These are phyloP conservation scores for Stachybotrys echinatus DNA, from an alignment of 2,329 filamentous ascomycete genomes.

Conservation along the genomic window DNA sequence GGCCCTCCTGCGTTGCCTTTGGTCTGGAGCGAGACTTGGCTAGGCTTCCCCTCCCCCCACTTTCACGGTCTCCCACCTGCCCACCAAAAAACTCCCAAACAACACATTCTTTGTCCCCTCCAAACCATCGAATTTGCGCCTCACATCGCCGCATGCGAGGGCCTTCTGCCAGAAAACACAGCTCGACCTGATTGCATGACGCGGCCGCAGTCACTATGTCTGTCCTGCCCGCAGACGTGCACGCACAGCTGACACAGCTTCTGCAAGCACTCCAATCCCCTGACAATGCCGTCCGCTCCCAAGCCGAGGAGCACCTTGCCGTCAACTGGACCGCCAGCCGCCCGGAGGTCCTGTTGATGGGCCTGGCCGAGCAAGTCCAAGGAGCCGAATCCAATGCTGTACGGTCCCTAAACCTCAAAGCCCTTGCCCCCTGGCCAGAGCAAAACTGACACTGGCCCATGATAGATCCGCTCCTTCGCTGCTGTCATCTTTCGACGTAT, in stretches of 20 bases:
- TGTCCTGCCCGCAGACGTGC: slow-evolving; percentile 76
- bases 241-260: slow-evolving; percentile 78
- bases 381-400: slow-evolving; percentile 69
- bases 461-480: slow-evolving; percentile 80
- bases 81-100: background rate
- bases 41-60: background rate
- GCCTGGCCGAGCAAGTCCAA: slow-evolving; percentile 85
- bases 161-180: slow-evolving; percentile 1
- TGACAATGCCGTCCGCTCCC: slow-evolving; percentile 79
- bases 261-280: slow-evolving; percentile 82
- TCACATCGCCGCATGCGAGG: background rate
- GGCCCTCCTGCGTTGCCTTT: no score
- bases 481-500: slow-evolving; percentile 94
- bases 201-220: slow-evolving; percentile 57
- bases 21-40: no score
- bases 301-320: slow-evolving; percentile 86
- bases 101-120: background rate
- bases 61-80: background rate
- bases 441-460: no score
- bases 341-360: slow-evolving; percentile 88
- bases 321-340: slow-evolving; percentile 80
- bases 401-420: slow-evolving; percentile 23
- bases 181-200: slow-evolving; percentile 13
- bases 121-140: background rate
- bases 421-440: no score